These are phyloP conservation scores for Phyllosticta citriasiana DNA, from an alignment of 2,329 filamentous ascomycete genomes.

Conservation along the genomic window DNA sequence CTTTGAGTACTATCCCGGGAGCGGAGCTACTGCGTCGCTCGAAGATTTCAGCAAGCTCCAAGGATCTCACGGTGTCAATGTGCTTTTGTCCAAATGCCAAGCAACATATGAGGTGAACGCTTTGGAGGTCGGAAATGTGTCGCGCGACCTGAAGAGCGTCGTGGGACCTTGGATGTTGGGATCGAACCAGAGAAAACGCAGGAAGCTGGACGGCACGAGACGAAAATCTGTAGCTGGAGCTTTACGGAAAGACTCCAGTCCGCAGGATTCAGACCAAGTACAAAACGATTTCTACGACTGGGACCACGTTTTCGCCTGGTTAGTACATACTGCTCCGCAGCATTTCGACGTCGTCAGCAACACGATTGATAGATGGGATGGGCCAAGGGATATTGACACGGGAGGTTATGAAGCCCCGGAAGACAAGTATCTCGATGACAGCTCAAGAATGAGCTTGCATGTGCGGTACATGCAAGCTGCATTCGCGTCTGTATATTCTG, in stretches of 20 bases:
- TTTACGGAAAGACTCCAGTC: neutral
- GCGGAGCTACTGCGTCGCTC: constrained; percentile 39
- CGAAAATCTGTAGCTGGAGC: neutral
- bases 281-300: constrained; percentile 42
- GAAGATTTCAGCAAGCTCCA: constrained; percentile 53
- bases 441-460: constrained; percentile 50
- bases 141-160: constrained; percentile 57
- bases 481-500: constrained; percentile 57
- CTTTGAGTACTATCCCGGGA: constrained; percentile 56
- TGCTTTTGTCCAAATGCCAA: constrained; percentile 41
- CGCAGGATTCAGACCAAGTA: constrained; percentile 14
- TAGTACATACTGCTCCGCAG: constrained; percentile 48
- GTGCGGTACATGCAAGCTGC: constrained; percentile 57
- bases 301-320: constrained; percentile 60
- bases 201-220: constrained; percentile 24
- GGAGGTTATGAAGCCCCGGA: constrained; percentile 46
- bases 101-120: constrained; percentile 8
- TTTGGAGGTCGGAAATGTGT: constrained; percentile 27
- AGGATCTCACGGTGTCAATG: constrained; percentile 48
- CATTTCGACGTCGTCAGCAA: constrained; percentile 54
- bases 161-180: constrained; percentile 67
- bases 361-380: constrained; percentile 62
- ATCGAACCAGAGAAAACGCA: constrained; percentile 47
- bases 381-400: constrained; percentile 59
- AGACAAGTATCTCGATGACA: constrained; percentile 47